Percentiles rank a stretch among this genome's conserved stretches.
These are phyloP conservation scores for Erodium trifolium DNA, from an alignment of 441 rosid genomes.

Conservation along the genomic window DNA sequence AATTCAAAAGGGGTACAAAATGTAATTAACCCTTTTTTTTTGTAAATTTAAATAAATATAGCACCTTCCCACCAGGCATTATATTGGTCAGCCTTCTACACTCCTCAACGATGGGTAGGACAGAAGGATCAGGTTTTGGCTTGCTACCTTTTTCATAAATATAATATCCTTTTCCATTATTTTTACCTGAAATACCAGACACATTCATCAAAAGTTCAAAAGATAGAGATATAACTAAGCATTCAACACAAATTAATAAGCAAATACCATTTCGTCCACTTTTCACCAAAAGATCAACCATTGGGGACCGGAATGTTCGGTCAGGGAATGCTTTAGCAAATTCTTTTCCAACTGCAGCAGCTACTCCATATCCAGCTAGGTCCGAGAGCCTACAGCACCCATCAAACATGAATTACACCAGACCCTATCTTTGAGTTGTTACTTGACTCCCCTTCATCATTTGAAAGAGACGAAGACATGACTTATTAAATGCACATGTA, in stretches of 20 bases:
- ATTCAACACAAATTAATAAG: conserved; percentile 10
- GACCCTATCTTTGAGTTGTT: background rate
- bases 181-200: conserved; percentile 51
- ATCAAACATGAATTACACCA: background rate
- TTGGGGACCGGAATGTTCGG: conserved; percentile 48
- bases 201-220: conserved; percentile 3
- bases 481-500: background rate
- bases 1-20: too few relatives aligned
- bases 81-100: conserved; percentile 53
- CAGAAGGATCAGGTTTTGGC: conserved; percentile 76
- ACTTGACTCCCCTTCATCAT: background rate
- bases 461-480: background rate
- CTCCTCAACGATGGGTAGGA: conserved; percentile 65
- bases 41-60: background rate
- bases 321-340: conserved; percentile 57
- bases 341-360: conserved; percentile 49
- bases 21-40: too few relatives aligned
- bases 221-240: background rate
- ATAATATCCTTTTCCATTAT: conserved; percentile 80
- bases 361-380: conserved; percentile 78
- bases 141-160: conserved; percentile 72
- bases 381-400: conserved; percentile 65
- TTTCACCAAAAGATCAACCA: conserved; percentile 63
- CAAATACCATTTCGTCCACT: conserved; percentile 71
- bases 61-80: conserved; percentile 89